Conservation (phyloP, 1,139 yeast species). For the Kodamaea suecica region DNA sequence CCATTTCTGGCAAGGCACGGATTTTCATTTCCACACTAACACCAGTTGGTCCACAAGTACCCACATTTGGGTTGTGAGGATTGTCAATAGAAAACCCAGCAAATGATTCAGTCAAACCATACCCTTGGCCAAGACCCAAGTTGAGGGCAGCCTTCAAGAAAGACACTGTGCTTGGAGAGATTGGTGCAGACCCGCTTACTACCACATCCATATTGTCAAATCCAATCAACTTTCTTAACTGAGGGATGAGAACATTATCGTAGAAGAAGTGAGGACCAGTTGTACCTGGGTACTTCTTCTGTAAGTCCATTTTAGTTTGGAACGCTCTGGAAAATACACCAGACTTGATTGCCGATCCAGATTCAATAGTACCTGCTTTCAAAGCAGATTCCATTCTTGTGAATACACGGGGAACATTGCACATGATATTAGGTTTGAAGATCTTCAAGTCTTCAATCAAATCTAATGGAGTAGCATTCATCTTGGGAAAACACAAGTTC, state of each 20-base stretch:
- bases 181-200: conserved; percentile 74
- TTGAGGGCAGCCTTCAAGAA: conserved; percentile 64
- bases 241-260: conserved; percentile 49
- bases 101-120: conserved; percentile 74
- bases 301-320: conserved; percentile 19
- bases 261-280: conserved; percentile 34
- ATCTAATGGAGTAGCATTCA: conserved; percentile 39
- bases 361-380: conserved; percentile 38
- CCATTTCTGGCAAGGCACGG: conserved; percentile 66
- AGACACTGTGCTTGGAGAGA: conserved; percentile 54
- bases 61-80: conserved; percentile 47
- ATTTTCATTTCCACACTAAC: conserved; percentile 56
- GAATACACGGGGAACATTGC: conserved; percentile 65
- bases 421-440: conserved; percentile 51
- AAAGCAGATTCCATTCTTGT: conserved; percentile 57
- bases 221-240: conserved; percentile 57
- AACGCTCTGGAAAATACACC: conserved; percentile 14
- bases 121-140: conserved; percentile 64
- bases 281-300: conserved; percentile 19
- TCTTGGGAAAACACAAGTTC: conserved; percentile 21
- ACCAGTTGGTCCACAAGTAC: conserved; percentile 63
- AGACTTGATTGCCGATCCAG: conserved; percentile 13
- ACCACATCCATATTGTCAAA: conserved; percentile 45
- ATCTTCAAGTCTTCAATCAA: conserved; percentile 56
- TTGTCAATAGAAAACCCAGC: conserved; percentile 55